Conservation (phyloP, 495 filamentous ascomycete species). For the Halenospora varia region DNA sequence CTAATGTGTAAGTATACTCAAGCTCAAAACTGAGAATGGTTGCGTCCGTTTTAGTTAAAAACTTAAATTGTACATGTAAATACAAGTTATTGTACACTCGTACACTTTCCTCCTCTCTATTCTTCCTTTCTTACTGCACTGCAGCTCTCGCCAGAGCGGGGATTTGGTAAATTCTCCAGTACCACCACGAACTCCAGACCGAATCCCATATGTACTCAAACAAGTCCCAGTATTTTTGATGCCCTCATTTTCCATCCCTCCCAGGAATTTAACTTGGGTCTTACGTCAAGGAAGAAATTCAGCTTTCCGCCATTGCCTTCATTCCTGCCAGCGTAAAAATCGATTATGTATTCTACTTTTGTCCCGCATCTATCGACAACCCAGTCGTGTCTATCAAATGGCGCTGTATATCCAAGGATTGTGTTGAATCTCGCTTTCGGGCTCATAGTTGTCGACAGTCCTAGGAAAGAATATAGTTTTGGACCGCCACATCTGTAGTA, state of each 20-base stretch:
- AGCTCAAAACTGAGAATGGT: no score
- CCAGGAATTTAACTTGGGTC: constrained; percentile 88
- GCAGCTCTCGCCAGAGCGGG: constrained; percentile 10
- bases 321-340: constrained; percentile 86
- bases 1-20: no score
- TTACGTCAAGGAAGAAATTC: constrained; percentile 91
- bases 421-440: constrained; percentile 80
- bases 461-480: constrained; percentile 76
- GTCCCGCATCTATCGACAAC: constrained; percentile 91
- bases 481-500: constrained; percentile 69
- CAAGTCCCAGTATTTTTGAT: constrained; percentile 56
- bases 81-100: constrained; percentile 8
- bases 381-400: constrained; percentile 98
- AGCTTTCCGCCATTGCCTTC: constrained; percentile 56
- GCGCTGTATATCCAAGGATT: constrained; percentile 77
- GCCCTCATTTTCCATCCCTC: constrained; percentile 87
- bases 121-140: not conserved
- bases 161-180: constrained; percentile 17
- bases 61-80: no score
- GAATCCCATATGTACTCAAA: constrained; percentile 23
- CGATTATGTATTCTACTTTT: constrained; percentile 90
- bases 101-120: not conserved
- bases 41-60: no score
- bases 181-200: not conserved
- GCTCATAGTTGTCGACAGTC: constrained; percentile 66